A percentile compares a stretch with the other conserved stretches of the same genome.
Evolutionary conservation across 768 basidiomycete species (phyloP).

Genomic region (Phaeotremella skinneri): DNA sequence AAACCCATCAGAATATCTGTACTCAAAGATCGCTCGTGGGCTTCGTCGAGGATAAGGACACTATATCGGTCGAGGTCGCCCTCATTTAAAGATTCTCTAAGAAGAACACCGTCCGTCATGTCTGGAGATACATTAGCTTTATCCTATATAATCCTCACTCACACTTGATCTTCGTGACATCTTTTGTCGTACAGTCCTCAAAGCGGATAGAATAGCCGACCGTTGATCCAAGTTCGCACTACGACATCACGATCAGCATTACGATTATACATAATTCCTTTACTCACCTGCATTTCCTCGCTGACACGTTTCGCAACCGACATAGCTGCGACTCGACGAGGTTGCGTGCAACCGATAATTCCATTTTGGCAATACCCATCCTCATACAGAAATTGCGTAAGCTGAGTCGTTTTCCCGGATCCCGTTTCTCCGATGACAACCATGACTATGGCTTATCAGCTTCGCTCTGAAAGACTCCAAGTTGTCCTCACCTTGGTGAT

Average conservation of each 20-base stretch:
- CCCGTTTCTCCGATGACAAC: slow-evolving; percentile 99
- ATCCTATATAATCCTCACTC: slow-evolving; percentile 42
- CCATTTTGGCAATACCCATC: slow-evolving; percentile 91
- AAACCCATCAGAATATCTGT: slow-evolving; percentile 99
- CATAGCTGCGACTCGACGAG: slow-evolving; percentile 98
- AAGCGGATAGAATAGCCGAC: slow-evolving; percentile 99
- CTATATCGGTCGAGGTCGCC: slow-evolving; percentile 97
- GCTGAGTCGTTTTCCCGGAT: slow-evolving; percentile 96
- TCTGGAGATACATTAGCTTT: slow-evolving; percentile 58
- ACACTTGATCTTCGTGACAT: slow-evolving; percentile 94
- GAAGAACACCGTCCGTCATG: slow-evolving; percentile 97
- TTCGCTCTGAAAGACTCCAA: neutral
- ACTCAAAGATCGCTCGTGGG: slow-evolving; percentile 93
- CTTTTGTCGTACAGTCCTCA: slow-evolving; percentile 90
- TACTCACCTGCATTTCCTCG: slow-evolving; percentile 91
- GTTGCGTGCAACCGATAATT: slow-evolving; percentile 94
- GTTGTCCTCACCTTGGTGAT: slow-evolving; percentile 76
- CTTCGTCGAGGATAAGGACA: slow-evolving; percentile 97
- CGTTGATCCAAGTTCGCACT: slow-evolving; percentile 83
- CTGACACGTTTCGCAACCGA: slow-evolving; percentile 99
- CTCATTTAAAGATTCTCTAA: slow-evolving; percentile 97
- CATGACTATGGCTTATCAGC: slow-evolving; percentile 60
- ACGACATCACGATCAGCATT: slow-evolving; percentile 8
- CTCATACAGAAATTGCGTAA: slow-evolving; percentile 92
- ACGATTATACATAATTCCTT: neutral